Evolutionary conservation across 306 rosid genomes (phyloP).

Genomic region (Citrullus mucosospermus): DNA sequence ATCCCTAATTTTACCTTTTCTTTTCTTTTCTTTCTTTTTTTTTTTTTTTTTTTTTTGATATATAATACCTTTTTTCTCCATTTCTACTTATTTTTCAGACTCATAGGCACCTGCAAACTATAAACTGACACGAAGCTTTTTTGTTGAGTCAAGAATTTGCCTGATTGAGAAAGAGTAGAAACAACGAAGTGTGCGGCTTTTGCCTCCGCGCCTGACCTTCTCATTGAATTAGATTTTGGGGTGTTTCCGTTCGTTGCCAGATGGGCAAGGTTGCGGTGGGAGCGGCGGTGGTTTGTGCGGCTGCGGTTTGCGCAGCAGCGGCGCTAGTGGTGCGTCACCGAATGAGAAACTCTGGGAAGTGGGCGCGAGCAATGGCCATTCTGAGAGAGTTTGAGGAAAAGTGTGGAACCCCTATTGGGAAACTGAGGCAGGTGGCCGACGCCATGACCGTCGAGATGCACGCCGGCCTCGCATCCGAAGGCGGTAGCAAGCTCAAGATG

Average conservation of each 20-base stretch:
- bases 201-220: background rate
- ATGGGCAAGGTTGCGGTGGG: constrained; percentile 52
- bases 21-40: too few relatives aligned
- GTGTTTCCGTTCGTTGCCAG: background rate
- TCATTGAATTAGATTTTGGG: background rate
- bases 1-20: background rate
- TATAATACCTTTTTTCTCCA: background rate
- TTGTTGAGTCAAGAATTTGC: background rate
- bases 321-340: constrained; percentile 44
- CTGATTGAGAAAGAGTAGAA: background rate
- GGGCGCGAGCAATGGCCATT: constrained; percentile 42
- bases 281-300: constrained; percentile 42
- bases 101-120: background rate
- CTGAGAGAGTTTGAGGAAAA: constrained; percentile 63
- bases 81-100: background rate
- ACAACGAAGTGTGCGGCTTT: background rate
- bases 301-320: constrained; percentile 33
- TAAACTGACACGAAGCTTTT: background rate
- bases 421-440: constrained; percentile 58
- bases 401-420: constrained; percentile 50
- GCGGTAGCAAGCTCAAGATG: constrained; percentile 93
- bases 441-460: constrained; percentile 90
- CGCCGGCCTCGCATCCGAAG: constrained; percentile 86
- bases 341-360: constrained; percentile 27
- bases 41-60: background rate